Conservation (phyloP, 805 yeast genomes). For the Teunomyces pallodes region DNA sequence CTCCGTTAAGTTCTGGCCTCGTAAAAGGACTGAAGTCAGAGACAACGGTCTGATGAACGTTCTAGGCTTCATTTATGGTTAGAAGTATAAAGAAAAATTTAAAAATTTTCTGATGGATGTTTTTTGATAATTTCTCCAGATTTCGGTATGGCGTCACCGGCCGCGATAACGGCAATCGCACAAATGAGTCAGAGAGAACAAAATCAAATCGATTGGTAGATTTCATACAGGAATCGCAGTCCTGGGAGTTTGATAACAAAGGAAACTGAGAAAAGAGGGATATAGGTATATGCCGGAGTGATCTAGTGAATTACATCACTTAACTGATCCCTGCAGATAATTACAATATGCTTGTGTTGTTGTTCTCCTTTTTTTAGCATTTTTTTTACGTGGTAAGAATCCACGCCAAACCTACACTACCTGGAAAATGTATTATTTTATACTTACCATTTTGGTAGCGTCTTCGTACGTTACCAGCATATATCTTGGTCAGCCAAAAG, state of each 20-base stretch:
- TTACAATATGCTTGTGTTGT: not conserved
- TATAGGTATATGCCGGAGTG: not conserved
- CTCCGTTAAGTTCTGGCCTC: slow-evolving; percentile 87
- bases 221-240: slow-evolving; percentile 6
- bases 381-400: not conserved
- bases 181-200: slow-evolving; percentile 18
- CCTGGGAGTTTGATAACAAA: not conserved
- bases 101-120: not conserved
- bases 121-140: slow-evolving; percentile 4
- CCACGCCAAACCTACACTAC: not conserved
- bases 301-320: not conserved
- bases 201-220: slow-evolving; percentile 13
- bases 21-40: slow-evolving; percentile 4
- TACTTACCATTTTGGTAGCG: slow-evolving; percentile 35
- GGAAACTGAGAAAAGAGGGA: not conserved
- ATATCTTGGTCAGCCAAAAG: slow-evolving; percentile 26
- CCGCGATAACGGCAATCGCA: slow-evolving; percentile 3
- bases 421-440: not conserved
- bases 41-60: slow-evolving; percentile 5
- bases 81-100: not conserved
- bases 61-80: not conserved
- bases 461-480: slow-evolving; percentile 46
- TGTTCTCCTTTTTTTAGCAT: not conserved
- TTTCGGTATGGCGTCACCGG: not conserved
- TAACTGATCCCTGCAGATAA: not conserved